A percentile compares a stretch with the other conserved stretches of the same genome.
Evolutionary conservation across 225 moss, liverwort and hornwort species (phyloP).

Genomic region (Bryoerythrophyllum caledonicum): DNA sequence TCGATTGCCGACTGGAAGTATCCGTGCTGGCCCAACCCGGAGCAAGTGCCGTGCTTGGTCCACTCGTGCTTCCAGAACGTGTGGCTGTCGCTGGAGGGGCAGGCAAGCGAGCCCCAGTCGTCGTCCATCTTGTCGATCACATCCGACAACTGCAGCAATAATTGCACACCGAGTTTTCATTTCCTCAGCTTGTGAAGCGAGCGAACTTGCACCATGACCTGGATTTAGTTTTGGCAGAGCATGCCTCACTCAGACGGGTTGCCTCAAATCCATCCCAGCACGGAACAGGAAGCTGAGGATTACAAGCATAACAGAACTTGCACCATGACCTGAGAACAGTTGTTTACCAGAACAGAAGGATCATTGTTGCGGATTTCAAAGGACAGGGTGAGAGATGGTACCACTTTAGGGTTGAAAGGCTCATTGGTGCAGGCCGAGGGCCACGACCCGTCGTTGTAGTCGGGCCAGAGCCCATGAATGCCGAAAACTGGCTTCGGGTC

Average conservation of each 20-base stretch:
- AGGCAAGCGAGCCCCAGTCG: conserved; percentile 67
- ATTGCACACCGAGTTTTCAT: conserved; percentile 3
- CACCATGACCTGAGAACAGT: background rate
- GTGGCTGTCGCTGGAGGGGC: conserved; percentile 72
- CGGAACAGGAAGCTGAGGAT: background rate
- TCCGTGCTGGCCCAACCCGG: conserved; percentile 52
- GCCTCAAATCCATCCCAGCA: background rate
- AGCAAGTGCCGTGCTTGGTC: conserved; percentile 95
- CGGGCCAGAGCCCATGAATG: conserved; percentile 60
- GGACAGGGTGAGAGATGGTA: conserved; percentile 12
- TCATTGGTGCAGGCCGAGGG: conserved; percentile 46
- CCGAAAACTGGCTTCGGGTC: conserved; percentile 47
- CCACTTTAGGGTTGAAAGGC: conserved; percentile 41
- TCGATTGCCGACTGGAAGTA: conserved; percentile 63
- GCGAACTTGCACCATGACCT: background rate
- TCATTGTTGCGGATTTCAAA: background rate
- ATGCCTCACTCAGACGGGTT: background rate
- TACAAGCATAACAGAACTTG: background rate
- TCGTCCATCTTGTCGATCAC: conserved; percentile 48
- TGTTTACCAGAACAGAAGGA: background rate
- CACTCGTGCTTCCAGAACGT: conserved; percentile 90
- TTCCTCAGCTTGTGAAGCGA: too few relatives aligned
- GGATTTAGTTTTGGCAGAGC: background rate
- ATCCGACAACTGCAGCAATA: conserved; percentile 50
- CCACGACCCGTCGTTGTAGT: conserved; percentile 53